Base-by-base conservation (phyloP, 2,329 filamentous ascomycete species). In the Cercospora zeina region DNA sequence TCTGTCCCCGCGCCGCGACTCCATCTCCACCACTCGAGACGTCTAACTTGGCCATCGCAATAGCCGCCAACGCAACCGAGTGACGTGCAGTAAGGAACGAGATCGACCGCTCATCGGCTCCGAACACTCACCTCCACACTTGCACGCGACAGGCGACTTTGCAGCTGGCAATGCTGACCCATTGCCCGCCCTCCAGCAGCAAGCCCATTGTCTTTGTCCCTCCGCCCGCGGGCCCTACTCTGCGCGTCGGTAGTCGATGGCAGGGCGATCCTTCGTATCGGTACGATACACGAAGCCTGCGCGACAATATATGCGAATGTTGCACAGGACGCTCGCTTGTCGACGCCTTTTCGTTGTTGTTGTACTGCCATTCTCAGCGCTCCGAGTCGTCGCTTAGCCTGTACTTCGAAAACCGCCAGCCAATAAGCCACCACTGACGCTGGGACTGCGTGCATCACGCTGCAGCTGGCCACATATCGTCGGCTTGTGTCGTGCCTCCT, bases 341-440 rank as follows among this genome's bases (percentile, higher is more conserved):
- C 36, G 36, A 47, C 60, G 34, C 37, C 60, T 49, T 45, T 58
- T 56, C 59, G 34, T 53, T n/a, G 57, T 39, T 58, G 14, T 27
- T 57, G 62, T 62, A 50, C 59, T 63, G 58, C 61, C 61, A 39
- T 57, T 58, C 58, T 59, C 42, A 53, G 49, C 55, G 58, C 51
- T 54, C 54, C 51, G 49, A 55, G 61, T 50, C 51, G 45, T 62
- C 61, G 61, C 61, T 62, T 59, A 55, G 51, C 37, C 62, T 62
- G 62, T 64, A 59, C 58, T 59, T 64, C 64, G 64, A 66, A 61
- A 62, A 62, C 50, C 21, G 55, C 61, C 51, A 42, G 42, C 66
- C 66, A 68, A 68, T 66, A 37, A 59, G 37, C 50, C 16, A 31
- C 39, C 37, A 27, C 36, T 36, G 36, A 53, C 61, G 21, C 54